Evolutionary conservation across 2,329 filamentous ascomycete species (phyloP), one percentile per base, ranked within the genome.

Genomic region (Blumeria hordei): DNA sequence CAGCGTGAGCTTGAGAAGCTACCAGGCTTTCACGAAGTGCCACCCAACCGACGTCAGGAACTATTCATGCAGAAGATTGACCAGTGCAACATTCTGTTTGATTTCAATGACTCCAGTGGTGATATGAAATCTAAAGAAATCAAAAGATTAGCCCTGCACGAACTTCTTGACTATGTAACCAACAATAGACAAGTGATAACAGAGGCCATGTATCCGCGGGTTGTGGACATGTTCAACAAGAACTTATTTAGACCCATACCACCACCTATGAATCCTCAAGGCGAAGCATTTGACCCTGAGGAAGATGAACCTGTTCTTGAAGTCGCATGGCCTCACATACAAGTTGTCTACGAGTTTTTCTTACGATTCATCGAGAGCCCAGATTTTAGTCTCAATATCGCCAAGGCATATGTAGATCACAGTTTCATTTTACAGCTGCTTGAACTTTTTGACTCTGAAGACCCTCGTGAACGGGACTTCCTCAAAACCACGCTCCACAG

Each of bases 121-220:
- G 92, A 98, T 67, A 96, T 98, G 88, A 98, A 98, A 69, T 94
- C 90, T 51, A 98, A 98, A 72, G 92, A 98, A 70, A 96, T 98
- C 75, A 98, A 98, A 74, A 80, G 92, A 64, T 73, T 98, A 61
- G 92, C 92, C 44, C 75, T 98, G 47, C 92, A 98, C 67, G 92
- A 98, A 68, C 74, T 98, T 58, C 77, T 98, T 60, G 92, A 98
- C 68, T 98, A 98, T 66, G 92, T 98, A 56, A 90, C 92, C 63
- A 96, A 96, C 70, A 98, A 98, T 68, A 80, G 92, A 62, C 90
- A 94, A 64, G 92, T 98, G 66, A 98, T 98, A 64, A 95, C 88
- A 2, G 92, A 98, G 68, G 87, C 88, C 55, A 98, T 98, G 92
- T 98, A 98, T 64, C 92, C 92, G 37, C 83, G 87, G 58, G 92